Conservation (phyloP, 352 stramenopile genomes). For the Phytophthora constricta region DNA sequence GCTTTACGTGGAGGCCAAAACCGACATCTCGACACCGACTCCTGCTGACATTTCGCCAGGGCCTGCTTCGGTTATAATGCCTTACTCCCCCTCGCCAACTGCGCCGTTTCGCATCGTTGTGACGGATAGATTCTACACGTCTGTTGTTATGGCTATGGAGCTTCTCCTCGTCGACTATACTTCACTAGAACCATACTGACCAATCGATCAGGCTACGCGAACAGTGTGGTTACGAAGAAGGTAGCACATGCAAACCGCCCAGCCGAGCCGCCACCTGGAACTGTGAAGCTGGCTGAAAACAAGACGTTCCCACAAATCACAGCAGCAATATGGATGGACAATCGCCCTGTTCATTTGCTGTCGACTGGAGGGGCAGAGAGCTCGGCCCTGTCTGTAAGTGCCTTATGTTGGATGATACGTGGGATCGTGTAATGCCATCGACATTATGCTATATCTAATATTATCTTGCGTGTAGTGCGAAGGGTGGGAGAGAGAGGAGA, state of each 20-base stretch:
- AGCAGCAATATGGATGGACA: neutral
- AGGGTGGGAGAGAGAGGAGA: no score
- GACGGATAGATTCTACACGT: constrained; percentile 23
- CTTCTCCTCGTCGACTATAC: constrained; percentile 8
- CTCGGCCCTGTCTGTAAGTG: neutral
- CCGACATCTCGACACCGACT: neutral
- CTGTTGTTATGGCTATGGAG: constrained; percentile 13
- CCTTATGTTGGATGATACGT: neutral
- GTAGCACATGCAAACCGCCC: neutral
- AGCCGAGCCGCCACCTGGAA: neutral
- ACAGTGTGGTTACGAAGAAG: neutral
- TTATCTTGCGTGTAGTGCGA: no score
- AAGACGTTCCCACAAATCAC: neutral
- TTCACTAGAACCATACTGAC: constrained; percentile 5
- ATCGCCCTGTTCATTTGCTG: neutral
- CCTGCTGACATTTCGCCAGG: neutral
- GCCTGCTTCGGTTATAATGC: neutral
- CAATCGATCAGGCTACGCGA: neutral
- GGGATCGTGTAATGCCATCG: neutral
- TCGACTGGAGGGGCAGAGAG: neutral
- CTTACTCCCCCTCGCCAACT: constrained; percentile 4
- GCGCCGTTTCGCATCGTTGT: constrained; percentile 9
- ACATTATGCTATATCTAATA: neutral
- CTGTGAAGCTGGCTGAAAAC: constrained; percentile 1
- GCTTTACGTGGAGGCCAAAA: neutral